Conservation (phyloP, 164 flowering plant genomes). For the Vitis vinifera region ASM3070453v1 NC_081816.1:12587001-12587500, state of each 20-base stretch:
- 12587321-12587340: neutral
- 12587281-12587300: constrained; percentile 15
- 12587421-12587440: neutral
- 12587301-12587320: constrained; percentile 9
- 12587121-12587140: constrained; percentile 6
- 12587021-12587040: constrained; percentile 35
- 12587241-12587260: constrained; percentile 28
- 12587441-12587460: neutral
- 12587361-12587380: constrained; percentile 5
- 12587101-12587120: constrained; percentile 11
- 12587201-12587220: constrained; percentile 52
- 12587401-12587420: neutral
- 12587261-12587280: constrained; percentile 21
- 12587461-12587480: neutral
- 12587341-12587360: neutral
- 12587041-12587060: constrained; percentile 37
- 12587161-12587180: constrained; percentile 21
- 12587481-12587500: neutral
- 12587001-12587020: constrained; percentile 54
- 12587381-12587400: neutral
- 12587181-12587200: constrained; percentile 38
- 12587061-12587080: constrained; percentile 55
- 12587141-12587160: constrained; percentile 12
- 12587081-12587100: constrained; percentile 20
- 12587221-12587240: constrained; percentile 44